Evolutionary conservation across 148 eudicot species (phyloP).

Genomic region (Camellia granthamiana): DNA sequence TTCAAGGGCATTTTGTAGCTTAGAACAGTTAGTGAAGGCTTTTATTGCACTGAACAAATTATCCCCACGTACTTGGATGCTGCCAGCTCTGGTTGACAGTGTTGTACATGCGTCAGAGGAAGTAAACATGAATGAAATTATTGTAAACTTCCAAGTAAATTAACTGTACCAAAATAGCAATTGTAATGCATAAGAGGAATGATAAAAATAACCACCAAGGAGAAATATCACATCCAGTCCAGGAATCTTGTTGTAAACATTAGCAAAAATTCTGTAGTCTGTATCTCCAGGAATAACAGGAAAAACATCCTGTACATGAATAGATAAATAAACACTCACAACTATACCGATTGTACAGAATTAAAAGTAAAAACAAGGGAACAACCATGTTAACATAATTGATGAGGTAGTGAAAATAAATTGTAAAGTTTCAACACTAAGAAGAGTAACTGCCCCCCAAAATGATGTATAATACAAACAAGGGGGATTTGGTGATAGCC

Average conservation of each 20-base stretch:
- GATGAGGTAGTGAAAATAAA: too few species aligned
- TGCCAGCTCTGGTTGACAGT: constrained; percentile 73
- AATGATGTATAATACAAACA: neutral
- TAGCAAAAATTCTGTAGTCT: constrained; percentile 92
- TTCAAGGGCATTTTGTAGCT: constrained; percentile 58
- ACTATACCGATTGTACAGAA: neutral
- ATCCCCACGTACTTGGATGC: constrained; percentile 98
- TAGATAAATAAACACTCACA: neutral
- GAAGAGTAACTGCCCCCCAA: neutral
- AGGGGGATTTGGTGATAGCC: too few species aligned
- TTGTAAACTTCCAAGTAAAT: constrained; percentile 26
- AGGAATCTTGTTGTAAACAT: constrained; percentile 80
- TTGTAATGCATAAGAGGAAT: constrained; percentile 66
- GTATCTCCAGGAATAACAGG: constrained; percentile 89
- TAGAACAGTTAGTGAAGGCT: constrained; percentile 74
- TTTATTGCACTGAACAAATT: constrained; percentile 69
- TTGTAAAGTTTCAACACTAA: neutral
- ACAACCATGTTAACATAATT: too few species aligned
- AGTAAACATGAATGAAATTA: constrained; percentile 17
- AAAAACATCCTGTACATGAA: constrained; percentile 76
- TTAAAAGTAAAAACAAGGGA: neutral
- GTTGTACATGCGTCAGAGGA: constrained; percentile 51
- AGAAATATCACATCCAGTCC: constrained; percentile 91
- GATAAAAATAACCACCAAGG: constrained; percentile 92
- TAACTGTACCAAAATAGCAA: constrained; percentile 47